These are phyloP conservation scores for Camillea tinctor DNA, from an alignment of 2,329 filamentous ascomycete species.

Conservation along the genomic window DNA sequence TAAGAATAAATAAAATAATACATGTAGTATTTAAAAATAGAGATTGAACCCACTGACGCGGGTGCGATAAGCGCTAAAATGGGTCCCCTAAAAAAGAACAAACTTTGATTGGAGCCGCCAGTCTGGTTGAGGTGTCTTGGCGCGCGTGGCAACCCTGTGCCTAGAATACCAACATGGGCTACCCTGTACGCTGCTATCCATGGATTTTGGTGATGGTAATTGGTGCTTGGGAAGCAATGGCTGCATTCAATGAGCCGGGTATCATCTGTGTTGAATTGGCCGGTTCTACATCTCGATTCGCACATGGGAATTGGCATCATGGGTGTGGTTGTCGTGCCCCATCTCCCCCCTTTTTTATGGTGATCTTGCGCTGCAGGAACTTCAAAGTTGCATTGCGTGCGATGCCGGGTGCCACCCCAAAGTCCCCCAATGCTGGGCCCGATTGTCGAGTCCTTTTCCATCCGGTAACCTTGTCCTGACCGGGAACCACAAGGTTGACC, in stretches of 20 bases:
- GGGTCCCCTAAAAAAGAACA: slow-evolving; percentile 3
- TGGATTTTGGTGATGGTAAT: background rate
- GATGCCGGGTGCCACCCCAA: background rate
- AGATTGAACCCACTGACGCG: background rate
- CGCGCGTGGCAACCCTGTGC: slow-evolving; percentile 21
- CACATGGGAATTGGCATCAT: background rate
- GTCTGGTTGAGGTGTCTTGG: slow-evolving; percentile 6
- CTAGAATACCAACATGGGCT: background rate
- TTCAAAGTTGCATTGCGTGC: background rate
- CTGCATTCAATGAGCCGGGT: background rate
- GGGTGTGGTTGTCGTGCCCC: no score
- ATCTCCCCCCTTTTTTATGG: background rate
- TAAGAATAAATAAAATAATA: background rate
- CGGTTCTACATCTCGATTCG: background rate
- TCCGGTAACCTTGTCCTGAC: background rate
- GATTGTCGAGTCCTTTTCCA: background rate
- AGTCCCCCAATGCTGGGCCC: background rate
- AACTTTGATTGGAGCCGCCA: slow-evolving; percentile 1
- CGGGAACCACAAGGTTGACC: background rate
- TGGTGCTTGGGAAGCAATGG: background rate
- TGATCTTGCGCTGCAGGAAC: background rate
- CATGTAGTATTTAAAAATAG: background rate
- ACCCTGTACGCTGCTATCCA: background rate
- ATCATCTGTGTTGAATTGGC: background rate
- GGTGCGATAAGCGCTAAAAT: background rate